A percentile compares a stretch with the other conserved stretches of the same genome.
Conservation (phyloP, 805 yeast species). For the Torulaspora franciscae region DNA sequence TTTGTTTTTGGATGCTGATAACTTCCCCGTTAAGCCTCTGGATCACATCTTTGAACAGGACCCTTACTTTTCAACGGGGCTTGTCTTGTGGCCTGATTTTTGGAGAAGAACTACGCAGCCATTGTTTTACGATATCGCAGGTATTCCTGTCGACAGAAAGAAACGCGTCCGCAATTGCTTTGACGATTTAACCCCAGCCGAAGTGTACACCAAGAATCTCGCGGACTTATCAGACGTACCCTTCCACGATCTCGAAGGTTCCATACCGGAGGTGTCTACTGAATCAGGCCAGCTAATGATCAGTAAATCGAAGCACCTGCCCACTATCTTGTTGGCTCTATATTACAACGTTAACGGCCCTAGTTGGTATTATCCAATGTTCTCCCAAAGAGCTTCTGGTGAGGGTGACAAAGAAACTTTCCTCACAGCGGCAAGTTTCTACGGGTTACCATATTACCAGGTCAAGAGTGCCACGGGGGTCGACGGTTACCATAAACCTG, state of each 20-base stretch:
- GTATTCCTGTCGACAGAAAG: conserved; percentile 43
- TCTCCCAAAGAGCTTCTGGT: conserved; percentile 77
- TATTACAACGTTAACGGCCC: conserved; percentile 71
- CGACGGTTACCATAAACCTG: conserved; percentile 37
- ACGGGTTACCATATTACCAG: conserved; percentile 48
- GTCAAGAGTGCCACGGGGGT: conserved; percentile 38
- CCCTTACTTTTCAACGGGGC: conserved; percentile 50
- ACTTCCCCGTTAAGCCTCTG: conserved; percentile 63
- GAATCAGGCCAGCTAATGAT: conserved; percentile 73
- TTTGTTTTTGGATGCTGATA: conserved; percentile 70
- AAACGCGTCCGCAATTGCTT: conserved; percentile 38
- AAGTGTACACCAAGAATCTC: conserved; percentile 23
- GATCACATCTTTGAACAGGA: conserved; percentile 54
- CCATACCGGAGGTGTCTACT: conserved; percentile 65
- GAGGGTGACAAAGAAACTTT: conserved; percentile 79
- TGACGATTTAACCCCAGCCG: conserved; percentile 37
- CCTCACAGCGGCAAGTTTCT: conserved; percentile 50
- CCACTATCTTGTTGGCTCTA: conserved; percentile 53
- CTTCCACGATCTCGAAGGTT: conserved; percentile 56
- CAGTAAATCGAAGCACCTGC: conserved; percentile 55
- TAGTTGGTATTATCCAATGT: conserved; percentile 58
- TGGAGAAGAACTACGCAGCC: conserved; percentile 87
- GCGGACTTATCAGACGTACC: conserved; percentile 37
- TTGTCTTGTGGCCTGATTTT: conserved; percentile 78
- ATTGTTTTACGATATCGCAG: conserved; percentile 64